Percentiles rank a stretch among this genome's conserved stretches.
phyloP scores from a whole-genome alignment of 1,139 yeast species.

The Arxiozyma telluris region DNA sequence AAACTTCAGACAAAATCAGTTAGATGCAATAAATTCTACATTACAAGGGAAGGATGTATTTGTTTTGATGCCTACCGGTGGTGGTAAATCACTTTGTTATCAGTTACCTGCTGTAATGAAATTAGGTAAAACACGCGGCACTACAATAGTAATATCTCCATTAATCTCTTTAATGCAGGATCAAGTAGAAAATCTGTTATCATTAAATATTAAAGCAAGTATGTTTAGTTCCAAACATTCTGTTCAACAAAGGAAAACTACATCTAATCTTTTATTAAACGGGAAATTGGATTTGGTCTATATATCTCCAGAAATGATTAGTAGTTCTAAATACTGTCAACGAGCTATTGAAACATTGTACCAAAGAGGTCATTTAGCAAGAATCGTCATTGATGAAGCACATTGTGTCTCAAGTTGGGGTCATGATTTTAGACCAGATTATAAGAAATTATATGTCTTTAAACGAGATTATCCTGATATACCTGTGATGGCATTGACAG shows the following conservation, averaged over 20 bases:
- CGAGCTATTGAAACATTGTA: slow-evolving; percentile 52
- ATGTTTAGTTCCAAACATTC: slow-evolving; percentile 76
- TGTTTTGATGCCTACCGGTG: slow-evolving; percentile 98
- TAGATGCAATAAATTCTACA: slow-evolving; percentile 78
- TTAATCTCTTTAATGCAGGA: slow-evolving; percentile 95
- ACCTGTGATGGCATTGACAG: slow-evolving; percentile 94
- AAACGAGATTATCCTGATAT: slow-evolving; percentile 64
- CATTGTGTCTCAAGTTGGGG: slow-evolving; percentile 99
- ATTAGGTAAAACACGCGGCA: slow-evolving; percentile 67
- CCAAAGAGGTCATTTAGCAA: slow-evolving; percentile 50
- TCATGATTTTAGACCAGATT: slow-evolving; percentile 95
- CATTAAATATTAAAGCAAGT: slow-evolving; percentile 65
- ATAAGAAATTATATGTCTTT: slow-evolving; percentile 69
- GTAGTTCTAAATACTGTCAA: slow-evolving; percentile 61
- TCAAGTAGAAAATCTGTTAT: slow-evolving; percentile 74
- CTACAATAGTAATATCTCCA: slow-evolving; percentile 90
- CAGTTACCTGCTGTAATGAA: slow-evolving; percentile 85
- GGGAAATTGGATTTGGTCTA: slow-evolving; percentile 71
- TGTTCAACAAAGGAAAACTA: slow-evolving; percentile 52
- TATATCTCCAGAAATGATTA: slow-evolving; percentile 91
- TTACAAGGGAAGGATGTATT: slow-evolving; percentile 78
- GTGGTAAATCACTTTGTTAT: slow-evolving; percentile 93
- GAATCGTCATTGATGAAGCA: slow-evolving; percentile 94
- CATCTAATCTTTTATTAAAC: slow-evolving; percentile 50
- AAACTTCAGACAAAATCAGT: slow-evolving; percentile 71